Conservation (phyloP, 2,329 filamentous ascomycete genomes). For the Pseudocercospora vitis region DNA sequence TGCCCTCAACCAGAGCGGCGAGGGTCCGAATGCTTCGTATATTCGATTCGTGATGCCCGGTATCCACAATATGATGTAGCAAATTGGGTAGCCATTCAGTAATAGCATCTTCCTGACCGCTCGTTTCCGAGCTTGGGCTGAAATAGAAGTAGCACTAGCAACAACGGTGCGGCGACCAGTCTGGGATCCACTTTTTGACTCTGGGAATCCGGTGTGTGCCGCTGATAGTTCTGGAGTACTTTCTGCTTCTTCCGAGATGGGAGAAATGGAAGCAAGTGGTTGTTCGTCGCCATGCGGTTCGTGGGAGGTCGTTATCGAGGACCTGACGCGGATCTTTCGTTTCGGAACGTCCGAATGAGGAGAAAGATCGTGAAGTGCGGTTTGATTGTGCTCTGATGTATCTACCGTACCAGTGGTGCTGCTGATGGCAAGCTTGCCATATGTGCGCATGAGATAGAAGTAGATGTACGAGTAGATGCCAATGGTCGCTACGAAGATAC, state of each 20-base stretch:
- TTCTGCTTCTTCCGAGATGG: slow-evolving; percentile 5
- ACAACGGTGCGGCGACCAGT: not conserved
- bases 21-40: slow-evolving; percentile 18
- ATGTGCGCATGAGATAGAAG: slow-evolving; percentile 35
- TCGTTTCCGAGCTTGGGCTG: slow-evolving; percentile 16
- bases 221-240: not conserved
- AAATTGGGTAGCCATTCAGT: slow-evolving; percentile 38
- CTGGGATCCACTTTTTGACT: not conserved
- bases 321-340: slow-evolving; percentile 11
- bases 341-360: not conserved
- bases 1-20: slow-evolving; percentile 23
- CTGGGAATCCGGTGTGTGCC: not conserved
- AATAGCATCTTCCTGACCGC: slow-evolving; percentile 33
- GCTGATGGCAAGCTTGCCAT: slow-evolving; percentile 16
- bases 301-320: slow-evolving; percentile 14
- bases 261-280: slow-evolving; percentile 3
- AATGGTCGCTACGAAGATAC: slow-evolving; percentile 45
- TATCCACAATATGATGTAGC: slow-evolving; percentile 39
- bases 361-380: not conserved
- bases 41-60: slow-evolving; percentile 35
- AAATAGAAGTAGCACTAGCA: not conserved
- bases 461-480: slow-evolving; percentile 48
- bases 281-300: slow-evolving; percentile 10
- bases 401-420: slow-evolving; percentile 5
- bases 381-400: slow-evolving; percentile 6